Percentiles rank a stretch among this genome's conserved stretches.
Evolutionary conservation across 345 rosid species (phyloP).

Genomic region (Citrus medica): DNA sequence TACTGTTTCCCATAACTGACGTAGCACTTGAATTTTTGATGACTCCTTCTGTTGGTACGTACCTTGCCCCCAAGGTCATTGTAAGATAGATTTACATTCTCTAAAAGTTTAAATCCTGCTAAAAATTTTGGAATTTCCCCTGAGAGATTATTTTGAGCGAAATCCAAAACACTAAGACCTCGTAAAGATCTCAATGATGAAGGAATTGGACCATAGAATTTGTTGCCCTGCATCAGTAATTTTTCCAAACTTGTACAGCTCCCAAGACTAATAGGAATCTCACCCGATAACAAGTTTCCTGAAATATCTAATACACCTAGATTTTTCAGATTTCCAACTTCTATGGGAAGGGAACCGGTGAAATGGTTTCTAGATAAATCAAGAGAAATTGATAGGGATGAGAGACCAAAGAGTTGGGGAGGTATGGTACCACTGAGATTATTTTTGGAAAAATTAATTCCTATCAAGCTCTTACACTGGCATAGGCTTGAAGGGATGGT

Average conservation of each 20-base stretch:
- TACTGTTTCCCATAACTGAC: slow-evolving; percentile 12
- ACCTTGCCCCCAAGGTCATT: slow-evolving; percentile 17
- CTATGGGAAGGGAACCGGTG: no score
- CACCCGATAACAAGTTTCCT: not conserved
- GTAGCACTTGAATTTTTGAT: slow-evolving; percentile 14
- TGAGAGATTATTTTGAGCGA: not conserved
- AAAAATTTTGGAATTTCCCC: slow-evolving; percentile 18
- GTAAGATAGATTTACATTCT: slow-evolving; percentile 14
- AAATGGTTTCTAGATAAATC: no score
- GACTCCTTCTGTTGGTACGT: slow-evolving; percentile 19
- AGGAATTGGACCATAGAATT: slow-evolving; percentile 12
- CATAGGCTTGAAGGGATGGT: no score
- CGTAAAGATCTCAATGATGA: not conserved
- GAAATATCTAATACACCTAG: no score
- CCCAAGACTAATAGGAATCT: slow-evolving; percentile 2
- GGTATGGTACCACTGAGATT: no score
- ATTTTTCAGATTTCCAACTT: no score
- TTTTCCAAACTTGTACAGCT: not conserved
- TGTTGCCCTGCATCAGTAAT: not conserved
- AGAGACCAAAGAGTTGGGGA: no score
- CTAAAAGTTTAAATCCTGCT: not conserved
- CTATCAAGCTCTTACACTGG: no score
- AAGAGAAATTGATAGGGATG: no score
- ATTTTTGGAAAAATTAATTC: no score
- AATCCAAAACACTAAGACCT: not conserved